A percentile compares a stretch with the other conserved stretches of the same genome.
phyloP scores from a whole-genome alignment of 306 rosid species.

The Trifolium dubium region DNA sequence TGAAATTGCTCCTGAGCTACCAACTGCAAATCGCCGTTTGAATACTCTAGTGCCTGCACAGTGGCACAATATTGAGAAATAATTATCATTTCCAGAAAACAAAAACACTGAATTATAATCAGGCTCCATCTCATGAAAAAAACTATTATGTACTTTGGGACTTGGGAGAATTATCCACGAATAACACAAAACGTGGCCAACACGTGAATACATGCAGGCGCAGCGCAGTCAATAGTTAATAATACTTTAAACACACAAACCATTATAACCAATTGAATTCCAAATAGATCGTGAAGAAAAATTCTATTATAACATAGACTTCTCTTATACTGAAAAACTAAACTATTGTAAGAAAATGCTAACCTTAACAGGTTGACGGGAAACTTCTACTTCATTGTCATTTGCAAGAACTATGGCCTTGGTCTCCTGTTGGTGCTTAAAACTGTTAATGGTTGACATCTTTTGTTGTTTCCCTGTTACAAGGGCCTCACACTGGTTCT shows the following conservation, averaged over 20 bases:
- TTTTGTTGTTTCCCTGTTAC: conserved; percentile 84
- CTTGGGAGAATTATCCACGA: neutral
- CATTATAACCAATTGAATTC: conserved; percentile 7
- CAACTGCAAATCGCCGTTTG: conserved; percentile 55
- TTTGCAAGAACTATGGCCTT: conserved; percentile 67
- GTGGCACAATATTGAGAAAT: conserved; percentile 24
- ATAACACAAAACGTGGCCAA: neutral
- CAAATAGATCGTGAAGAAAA: conserved; percentile 27
- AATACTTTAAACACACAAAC: neutral
- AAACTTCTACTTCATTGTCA: conserved; percentile 53
- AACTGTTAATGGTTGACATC: conserved; percentile 90
- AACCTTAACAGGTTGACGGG: conserved; percentile 57
- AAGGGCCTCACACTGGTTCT: conserved; percentile 95
- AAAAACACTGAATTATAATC: neutral
- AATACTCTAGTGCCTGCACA: conserved; percentile 58
- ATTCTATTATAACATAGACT: neutral
- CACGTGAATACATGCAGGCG: neutral
- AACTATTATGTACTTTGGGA: neutral
- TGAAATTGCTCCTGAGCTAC: conserved; percentile 47
- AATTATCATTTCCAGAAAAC: conserved; percentile 25
- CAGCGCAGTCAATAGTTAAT: neutral
- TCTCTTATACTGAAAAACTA: conserved; percentile 10
- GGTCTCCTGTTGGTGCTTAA: conserved; percentile 71
- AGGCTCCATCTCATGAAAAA: neutral
- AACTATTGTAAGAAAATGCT: conserved; percentile 38